Evolutionary conservation across 2,329 filamentous ascomycete genomes (phyloP), one percentile per base, ranked within the genome.

Genomic region (Boeremia lycopersici): DNA sequence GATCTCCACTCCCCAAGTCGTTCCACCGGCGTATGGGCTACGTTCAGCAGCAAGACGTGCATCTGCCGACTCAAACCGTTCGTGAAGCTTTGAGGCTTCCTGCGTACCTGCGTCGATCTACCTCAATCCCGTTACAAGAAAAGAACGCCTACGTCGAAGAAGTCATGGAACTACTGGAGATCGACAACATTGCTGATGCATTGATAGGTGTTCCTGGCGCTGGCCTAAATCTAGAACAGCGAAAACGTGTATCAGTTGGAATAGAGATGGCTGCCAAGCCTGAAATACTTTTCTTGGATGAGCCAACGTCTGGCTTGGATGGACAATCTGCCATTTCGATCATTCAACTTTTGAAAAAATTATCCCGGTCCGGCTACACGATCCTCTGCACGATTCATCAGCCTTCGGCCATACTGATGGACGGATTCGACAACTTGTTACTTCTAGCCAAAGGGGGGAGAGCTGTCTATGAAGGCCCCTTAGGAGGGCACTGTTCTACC

Each of bases 331-430:
- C 92, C 0, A 96, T 90, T 90, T 89, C 90, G 50, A 96, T 96
- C 68, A 82, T 90, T 46, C 86, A 89, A 70, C 82, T 96, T 8
- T 83, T 97, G 34, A 87, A 92, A 73, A 96, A 95, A 76, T 82
- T 97, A 12, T 89, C 90, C 58, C 88, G 91, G 70, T 87, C 85
- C 56, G 93, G 93, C 10, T 64, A 68, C 48, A 91, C 93, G 41
- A 89, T 97, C 72, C 85, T 97, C 11, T 96, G 91, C 77, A 96
- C 93, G 0, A 96, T 97, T 56, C 93, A 97, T 74, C 93, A 97
- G 74, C 93, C 93, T 12, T 96, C 91, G 4, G 90, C 91, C 23
- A 89, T 93, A 81, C 82, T 97, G 30, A 96, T 97, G 79, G 89
- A 96, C 72, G 86, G 89, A 48, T 97, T 95, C 70, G 89, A 93